Base-by-base conservation (phyloP, 176 grass and related monocot genomes). In the Raddia guianensis region DNA sequence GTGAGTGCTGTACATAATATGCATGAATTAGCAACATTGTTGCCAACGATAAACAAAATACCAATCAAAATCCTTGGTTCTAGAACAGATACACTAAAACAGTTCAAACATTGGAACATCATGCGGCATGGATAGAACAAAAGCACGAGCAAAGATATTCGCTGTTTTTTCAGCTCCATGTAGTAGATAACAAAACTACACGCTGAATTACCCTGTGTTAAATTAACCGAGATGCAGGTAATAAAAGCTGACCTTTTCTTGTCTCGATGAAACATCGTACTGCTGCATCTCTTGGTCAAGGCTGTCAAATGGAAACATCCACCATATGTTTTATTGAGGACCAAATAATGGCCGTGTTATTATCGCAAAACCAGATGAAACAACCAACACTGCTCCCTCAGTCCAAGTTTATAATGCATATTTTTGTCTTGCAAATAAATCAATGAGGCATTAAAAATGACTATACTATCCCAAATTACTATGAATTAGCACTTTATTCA, bases 211-310 rank as follows among this genome's bases (percentile, higher is more conserved):
- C 92, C 80, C 51, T 85, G 86, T 20, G 89, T 89, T 75, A 89
- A 86, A n/a, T n/a, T n/a, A n/a, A 54, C 84, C 49, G 7, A 94
- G 92, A 87, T 89, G 89, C n/a, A 94, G 72, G 70, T 81, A 89
- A 27, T 27, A 70, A 89, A 91, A 4, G 73, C 84, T 0, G 84
- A 94, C 10, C 75, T 89, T 70, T 85, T 89, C 69, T 87, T 89
- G 77, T 87, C 72, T 77, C 89, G 55, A 94, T 89, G 72, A 91
- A 89, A 70, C 86, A 94, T 13, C 87, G 86, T 21, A 94, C 72
- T 42, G 81, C 83, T 40, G 71, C 72, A 79, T 87, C 86, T 49
- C 72, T 84, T 52, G 86, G 86, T 61, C 92, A 89, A 53, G 92
- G 84, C 89, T 94, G 92, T 12, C 12, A 33, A 62, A 62, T 62